Conservation (phyloP, 331 rosid genomes). For the Stylosanthes scabra region DNA sequence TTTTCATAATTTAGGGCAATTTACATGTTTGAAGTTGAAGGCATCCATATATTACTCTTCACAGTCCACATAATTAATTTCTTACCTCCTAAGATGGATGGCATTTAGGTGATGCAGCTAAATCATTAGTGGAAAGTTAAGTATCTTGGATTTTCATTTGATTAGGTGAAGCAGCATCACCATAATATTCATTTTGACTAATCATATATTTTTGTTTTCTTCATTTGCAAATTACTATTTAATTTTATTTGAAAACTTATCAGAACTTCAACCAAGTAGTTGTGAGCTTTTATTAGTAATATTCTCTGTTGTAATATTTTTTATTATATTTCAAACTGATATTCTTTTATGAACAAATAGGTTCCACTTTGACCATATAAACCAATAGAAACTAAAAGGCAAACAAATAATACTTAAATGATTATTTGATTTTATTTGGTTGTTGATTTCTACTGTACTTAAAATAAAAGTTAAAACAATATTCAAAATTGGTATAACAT, state of each 20-base stretch:
- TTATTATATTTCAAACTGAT: too few species aligned
- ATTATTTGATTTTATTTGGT: neutral
- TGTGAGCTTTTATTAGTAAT: neutral
- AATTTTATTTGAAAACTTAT: neutral
- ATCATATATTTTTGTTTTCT: neutral
- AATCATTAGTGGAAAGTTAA: constrained; percentile 21
- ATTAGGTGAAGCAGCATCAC: neutral
- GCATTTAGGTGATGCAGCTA: constrained; percentile 10
- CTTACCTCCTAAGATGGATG: neutral
- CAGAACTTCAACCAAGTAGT: constrained; percentile 17
- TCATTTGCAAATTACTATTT: neutral
- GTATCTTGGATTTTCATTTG: constrained; percentile 6
- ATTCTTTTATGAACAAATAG: neutral
- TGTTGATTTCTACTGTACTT: constrained; percentile 7
- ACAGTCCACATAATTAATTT: neutral
- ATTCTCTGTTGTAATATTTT: neutral
- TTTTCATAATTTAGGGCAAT: neutral
- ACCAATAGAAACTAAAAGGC: neutral
- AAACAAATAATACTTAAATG: neutral
- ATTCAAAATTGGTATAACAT: neutral
- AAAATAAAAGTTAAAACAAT: neutral
- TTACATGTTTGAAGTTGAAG: neutral
- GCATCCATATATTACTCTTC: too few species aligned
- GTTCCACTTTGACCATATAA: neutral
- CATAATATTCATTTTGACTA: constrained; percentile 27